Evolutionary conservation across 345 rosid genomes (phyloP).

Genomic region (Gossypium sturtianum): DNA sequence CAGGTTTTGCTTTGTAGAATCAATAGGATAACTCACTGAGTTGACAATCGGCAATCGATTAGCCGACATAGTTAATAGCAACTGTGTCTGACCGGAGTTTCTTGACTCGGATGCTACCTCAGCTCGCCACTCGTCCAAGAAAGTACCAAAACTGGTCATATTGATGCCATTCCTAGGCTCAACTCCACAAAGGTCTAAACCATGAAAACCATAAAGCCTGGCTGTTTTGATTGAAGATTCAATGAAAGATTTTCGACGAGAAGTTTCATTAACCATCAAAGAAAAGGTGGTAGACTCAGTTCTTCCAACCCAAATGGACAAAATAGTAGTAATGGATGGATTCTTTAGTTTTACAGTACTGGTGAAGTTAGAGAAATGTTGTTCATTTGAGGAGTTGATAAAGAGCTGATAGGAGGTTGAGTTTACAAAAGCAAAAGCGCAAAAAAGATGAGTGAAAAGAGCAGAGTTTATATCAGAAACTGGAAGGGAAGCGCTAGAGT

Average conservation of each 20-base stretch:
- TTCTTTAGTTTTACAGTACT: constrained; percentile 14
- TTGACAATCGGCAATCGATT: not conserved
- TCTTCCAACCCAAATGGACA: constrained; percentile 10
- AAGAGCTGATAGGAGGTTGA: not conserved
- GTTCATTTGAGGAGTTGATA: constrained; percentile 7
- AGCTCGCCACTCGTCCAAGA: constrained; percentile 31
- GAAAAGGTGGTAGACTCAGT: not conserved
- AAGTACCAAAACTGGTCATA: constrained; percentile 18
- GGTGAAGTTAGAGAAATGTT: constrained; percentile 18
- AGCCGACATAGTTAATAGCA: constrained; percentile 19
- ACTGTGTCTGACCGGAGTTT: constrained; percentile 11
- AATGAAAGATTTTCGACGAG: constrained; percentile 12
- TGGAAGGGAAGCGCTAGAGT: constrained; percentile 10
- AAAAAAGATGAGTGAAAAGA: constrained; percentile 32
- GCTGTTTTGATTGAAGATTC: constrained; percentile 22
- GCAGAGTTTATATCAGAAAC: constrained; percentile 23
- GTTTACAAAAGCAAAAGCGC: constrained; percentile 25
- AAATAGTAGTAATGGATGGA: constrained; percentile 15
- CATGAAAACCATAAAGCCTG: constrained; percentile 23
- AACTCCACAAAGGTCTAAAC: constrained; percentile 23
- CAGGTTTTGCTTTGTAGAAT: constrained; percentile 17
- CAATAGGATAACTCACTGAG: constrained; percentile 15
- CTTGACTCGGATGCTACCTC: constrained; percentile 17
- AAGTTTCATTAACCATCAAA: constrained; percentile 9
- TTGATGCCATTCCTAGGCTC: constrained; percentile 11